These are phyloP conservation scores for Atkinsonella hypoxylon DNA, from an alignment of 2,329 filamentous ascomycete genomes.

Conservation along the genomic window DNA sequence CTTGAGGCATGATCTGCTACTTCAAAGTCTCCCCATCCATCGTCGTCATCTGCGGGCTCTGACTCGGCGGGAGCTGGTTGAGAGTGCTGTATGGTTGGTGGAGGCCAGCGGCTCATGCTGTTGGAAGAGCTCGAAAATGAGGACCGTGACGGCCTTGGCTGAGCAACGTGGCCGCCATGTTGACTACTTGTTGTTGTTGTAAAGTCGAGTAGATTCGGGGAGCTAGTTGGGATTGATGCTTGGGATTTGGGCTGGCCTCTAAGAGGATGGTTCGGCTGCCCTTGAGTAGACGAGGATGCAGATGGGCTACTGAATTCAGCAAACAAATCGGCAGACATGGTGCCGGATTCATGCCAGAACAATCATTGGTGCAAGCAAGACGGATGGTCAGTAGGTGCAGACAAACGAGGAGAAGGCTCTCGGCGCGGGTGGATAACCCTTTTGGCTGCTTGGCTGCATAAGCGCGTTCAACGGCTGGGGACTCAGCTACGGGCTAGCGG, in stretches of 20 bases:
- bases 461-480: background rate
- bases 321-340: conserved; percentile 55
- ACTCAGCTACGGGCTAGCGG: background rate
- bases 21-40: conserved; percentile 59
- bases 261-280: conserved; percentile 7
- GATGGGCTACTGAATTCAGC: conserved; percentile 47
- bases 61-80: background rate
- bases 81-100: background rate
- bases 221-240: background rate
- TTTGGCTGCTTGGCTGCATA: background rate
- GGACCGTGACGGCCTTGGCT: conserved; percentile 20
- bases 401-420: background rate
- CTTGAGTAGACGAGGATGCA: conserved; percentile 17
- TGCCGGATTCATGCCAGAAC: conserved; percentile 2
- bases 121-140: conserved; percentile 15
- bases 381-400: background rate
- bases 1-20: conserved; percentile 27
- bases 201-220: conserved; percentile 17
- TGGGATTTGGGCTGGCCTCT: conserved; percentile 8
- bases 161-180: conserved; percentile 7
- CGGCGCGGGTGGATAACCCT: background rate
- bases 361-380: background rate
- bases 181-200: conserved; percentile 6
- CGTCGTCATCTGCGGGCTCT: conserved; percentile 36
- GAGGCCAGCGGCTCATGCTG: conserved; percentile 11